Conservation (phyloP, 345 rosid genomes). For the Gossypium herbaceum region DNA sequence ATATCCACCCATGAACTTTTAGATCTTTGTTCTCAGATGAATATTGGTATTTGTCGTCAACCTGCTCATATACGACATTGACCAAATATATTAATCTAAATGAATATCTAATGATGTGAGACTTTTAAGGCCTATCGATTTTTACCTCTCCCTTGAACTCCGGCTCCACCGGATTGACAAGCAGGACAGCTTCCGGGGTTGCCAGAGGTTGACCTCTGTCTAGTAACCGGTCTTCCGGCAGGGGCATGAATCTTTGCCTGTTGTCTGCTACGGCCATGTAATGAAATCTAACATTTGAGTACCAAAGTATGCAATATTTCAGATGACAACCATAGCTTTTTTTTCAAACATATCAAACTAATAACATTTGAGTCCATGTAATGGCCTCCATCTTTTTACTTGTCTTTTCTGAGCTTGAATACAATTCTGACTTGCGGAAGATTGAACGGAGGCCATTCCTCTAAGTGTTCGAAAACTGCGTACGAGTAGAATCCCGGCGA, state of each 20-base stretch:
- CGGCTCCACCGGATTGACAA: constrained; percentile 67
- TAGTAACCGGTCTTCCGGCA: constrained; percentile 65
- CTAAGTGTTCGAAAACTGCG: constrained; percentile 64
- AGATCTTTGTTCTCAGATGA: constrained; percentile 75
- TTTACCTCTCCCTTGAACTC: constrained; percentile 78
- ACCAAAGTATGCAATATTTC: background rate
- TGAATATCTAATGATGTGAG: background rate
- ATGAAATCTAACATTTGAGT: constrained; percentile 43
- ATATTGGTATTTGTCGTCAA: constrained; percentile 89
- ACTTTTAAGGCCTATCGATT: background rate
- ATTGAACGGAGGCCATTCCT: constrained; percentile 78
- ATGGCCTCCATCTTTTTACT: constrained; percentile 26
- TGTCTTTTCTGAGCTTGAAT: constrained; percentile 78
- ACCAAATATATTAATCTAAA: background rate
- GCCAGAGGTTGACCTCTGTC: constrained; percentile 52
- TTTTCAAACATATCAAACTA: background rate
- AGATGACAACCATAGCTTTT: background rate
- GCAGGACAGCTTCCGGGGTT: constrained; percentile 75
- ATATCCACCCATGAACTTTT: constrained; percentile 81
- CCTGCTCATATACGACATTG: constrained; percentile 30
- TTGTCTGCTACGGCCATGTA: constrained; percentile 69
- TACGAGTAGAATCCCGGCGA: constrained; percentile 78
- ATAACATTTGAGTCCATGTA: too few species aligned
- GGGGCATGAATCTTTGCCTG: constrained; percentile 73
- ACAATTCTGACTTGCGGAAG: constrained; percentile 79